A percentile compares a stretch with the other conserved stretches of the same genome.
Evolutionary conservation across 2,329 filamentous ascomycete genomes (phyloP).

Genomic region (Cladophialophora chaetospira): DNA sequence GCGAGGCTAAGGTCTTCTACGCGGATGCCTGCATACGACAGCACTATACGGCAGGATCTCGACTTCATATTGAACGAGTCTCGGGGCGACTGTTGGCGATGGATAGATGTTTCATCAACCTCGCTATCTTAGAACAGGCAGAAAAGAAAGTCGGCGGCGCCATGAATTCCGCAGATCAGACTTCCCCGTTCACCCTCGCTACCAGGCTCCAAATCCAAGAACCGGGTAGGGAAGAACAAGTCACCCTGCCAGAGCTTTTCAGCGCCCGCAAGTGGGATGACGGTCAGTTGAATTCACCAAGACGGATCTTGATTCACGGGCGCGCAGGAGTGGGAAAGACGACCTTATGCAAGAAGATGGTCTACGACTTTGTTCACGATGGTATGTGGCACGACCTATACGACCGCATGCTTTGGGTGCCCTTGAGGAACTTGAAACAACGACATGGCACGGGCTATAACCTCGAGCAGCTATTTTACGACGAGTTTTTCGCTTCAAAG

Average conservation of each 20-base stretch:
- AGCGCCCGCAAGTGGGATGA: background rate
- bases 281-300: background rate
- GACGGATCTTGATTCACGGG: constrained; percentile 7
- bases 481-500: background rate
- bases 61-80: too few relatives aligned
- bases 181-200: too few relatives aligned
- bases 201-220: too few relatives aligned
- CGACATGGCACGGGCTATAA: background rate
- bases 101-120: too few relatives aligned
- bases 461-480: background rate
- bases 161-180: too few relatives aligned
- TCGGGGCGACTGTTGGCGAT: too few relatives aligned
- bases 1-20: too few relatives aligned
- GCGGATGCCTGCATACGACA: too few relatives aligned
- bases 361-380: constrained; percentile 39
- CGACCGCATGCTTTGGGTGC: background rate
- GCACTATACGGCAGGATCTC: too few relatives aligned
- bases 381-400: constrained; percentile 31
- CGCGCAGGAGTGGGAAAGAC: constrained; percentile 37
- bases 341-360: constrained; percentile 48
- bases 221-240: too few relatives aligned
- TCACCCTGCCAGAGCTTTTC: background rate
- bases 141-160: too few relatives aligned
- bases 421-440: background rate
- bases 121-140: too few relatives aligned